Evolutionary conservation across 441 rosid genomes (phyloP).

Genomic region (Jatropha multifida): DNA sequence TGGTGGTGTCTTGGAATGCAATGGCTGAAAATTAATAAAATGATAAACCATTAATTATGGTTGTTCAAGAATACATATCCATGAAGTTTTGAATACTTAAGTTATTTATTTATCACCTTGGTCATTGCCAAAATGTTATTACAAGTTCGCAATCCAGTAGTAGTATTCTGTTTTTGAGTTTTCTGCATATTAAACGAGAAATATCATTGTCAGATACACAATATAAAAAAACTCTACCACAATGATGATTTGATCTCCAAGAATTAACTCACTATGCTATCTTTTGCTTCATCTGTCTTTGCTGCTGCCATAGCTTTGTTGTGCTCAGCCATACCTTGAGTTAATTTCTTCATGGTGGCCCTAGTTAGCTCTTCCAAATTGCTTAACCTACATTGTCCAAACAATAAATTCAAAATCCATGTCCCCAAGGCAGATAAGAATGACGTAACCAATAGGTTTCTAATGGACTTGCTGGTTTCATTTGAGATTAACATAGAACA

Average conservation of each 20-base stretch:
- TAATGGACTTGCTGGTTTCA: neutral
- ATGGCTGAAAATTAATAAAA: conserved; percentile 49
- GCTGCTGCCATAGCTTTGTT: conserved; percentile 94
- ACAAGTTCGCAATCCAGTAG: conserved; percentile 89
- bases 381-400: conserved; percentile 54
- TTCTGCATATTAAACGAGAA: conserved; percentile 46
- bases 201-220: conserved; percentile 8
- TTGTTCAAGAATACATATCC: conserved; percentile 4
- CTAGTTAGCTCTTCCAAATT: conserved; percentile 85
- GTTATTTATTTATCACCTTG: conserved; percentile 50
- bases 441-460: neutral
- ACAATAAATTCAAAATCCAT: neutral
- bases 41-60: neutral
- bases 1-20: conserved; percentile 84
- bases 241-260: neutral
- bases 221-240: conserved; percentile 4
- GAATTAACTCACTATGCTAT: conserved; percentile 59
- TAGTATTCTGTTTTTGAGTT: conserved; percentile 81
- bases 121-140: conserved; percentile 97
- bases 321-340: conserved; percentile 95
- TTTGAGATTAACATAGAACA: neutral
- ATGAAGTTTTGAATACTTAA: conserved; percentile 9
- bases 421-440: neutral
- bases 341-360: conserved; percentile 88
- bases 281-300: conserved; percentile 88